A percentile compares a stretch with the other conserved stretches of the same genome.
Conservation (phyloP, 768 basidiomycete genomes). For the Plicaturopsis crispa region DNA sequence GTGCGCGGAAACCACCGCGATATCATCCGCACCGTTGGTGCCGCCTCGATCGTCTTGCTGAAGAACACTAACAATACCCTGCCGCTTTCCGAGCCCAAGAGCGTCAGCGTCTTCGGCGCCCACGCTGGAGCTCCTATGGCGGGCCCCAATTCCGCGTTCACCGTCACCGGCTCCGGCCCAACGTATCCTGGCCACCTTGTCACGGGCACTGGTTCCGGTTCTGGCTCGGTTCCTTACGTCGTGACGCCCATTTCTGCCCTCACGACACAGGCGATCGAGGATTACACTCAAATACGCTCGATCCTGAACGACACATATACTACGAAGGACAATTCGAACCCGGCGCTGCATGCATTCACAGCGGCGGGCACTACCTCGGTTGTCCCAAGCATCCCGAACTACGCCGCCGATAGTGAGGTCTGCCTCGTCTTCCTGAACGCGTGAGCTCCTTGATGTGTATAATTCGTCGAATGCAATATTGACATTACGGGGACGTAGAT, state of each 20-base stretch:
- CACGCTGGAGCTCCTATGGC: no score
- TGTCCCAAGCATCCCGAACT: not conserved
- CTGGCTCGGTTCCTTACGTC: not conserved
- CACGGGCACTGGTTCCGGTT: not conserved
- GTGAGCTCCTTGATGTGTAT: no score
- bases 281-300: not conserved
- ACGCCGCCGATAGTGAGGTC: not conserved
- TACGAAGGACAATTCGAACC: not conserved
- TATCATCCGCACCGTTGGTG: constrained; percentile 35
- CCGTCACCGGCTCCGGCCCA: no score
- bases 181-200: not conserved
- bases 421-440: constrained; percentile 2
- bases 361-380: not conserved
- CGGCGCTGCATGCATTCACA: not conserved
- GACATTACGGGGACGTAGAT: no score
- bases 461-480: no score
- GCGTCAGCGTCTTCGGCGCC: not conserved
- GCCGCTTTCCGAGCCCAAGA: constrained; percentile 10
- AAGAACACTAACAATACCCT: constrained; percentile 29
- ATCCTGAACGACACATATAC: not conserved
- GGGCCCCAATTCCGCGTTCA: no score
- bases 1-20: constrained; percentile 6
- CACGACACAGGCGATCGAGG: not conserved
- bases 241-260: not conserved
- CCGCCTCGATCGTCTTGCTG: constrained; percentile 36